These are phyloP conservation scores for Solanum chiquidenum DNA, from an alignment of 257 asterid species.

Conservation along the genomic window DNA sequence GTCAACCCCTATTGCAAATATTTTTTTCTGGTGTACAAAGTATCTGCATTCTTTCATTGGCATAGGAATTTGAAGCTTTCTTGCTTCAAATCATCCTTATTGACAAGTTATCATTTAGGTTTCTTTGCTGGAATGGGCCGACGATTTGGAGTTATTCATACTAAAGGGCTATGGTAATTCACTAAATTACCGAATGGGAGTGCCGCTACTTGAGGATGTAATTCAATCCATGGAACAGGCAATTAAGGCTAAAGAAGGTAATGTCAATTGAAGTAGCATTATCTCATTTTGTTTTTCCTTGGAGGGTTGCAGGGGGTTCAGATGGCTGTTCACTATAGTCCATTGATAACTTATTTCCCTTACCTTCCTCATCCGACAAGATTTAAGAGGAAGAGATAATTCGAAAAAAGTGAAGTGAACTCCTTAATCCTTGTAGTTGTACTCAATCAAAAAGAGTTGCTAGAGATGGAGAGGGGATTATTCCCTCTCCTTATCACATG, in stretches of 20 bases:
- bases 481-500: background rate
- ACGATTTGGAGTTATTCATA: slow-evolving; percentile 80
- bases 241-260: slow-evolving; percentile 75
- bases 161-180: slow-evolving; percentile 91
- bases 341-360: background rate
- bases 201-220: slow-evolving; percentile 85
- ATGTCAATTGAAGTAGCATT: background rate
- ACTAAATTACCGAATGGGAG: slow-evolving; percentile 88
- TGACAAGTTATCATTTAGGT: slow-evolving; percentile 32
- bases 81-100: background rate
- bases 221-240: slow-evolving; percentile 93
- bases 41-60: background rate
- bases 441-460: background rate
- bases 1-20: background rate
- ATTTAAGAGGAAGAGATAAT: background rate
- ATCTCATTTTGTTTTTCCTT: background rate
- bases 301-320: background rate
- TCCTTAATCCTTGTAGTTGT: background rate
- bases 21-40: background rate
- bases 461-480: background rate
- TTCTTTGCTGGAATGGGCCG: slow-evolving; percentile 83
- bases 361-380: background rate
- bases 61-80: background rate
- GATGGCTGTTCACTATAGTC: background rate
- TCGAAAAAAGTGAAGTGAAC: background rate